These are phyloP conservation scores for Trichoderma brevicompactum DNA, from an alignment of 2,329 filamentous ascomycete genomes.

Conservation along the genomic window DNA sequence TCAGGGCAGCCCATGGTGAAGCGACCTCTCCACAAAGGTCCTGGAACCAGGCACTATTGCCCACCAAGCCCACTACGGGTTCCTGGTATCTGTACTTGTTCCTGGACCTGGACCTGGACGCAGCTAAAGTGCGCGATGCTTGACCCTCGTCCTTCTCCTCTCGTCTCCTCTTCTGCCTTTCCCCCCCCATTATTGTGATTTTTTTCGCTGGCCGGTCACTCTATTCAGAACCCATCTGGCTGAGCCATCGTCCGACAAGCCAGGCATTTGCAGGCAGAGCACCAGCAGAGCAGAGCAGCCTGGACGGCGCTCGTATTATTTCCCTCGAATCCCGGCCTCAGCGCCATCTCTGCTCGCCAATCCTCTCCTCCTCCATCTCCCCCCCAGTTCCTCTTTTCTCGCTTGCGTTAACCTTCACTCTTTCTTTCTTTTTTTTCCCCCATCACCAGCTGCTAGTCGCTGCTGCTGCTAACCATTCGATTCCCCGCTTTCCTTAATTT, in stretches of 20 bases:
- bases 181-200: slow-evolving; percentile 2
- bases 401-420: slow-evolving; percentile 26
- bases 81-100: background rate
- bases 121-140: background rate
- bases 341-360: slow-evolving; percentile 10
- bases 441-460: slow-evolving; percentile 21
- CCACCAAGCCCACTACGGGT: background rate
- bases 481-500: slow-evolving; percentile 25
- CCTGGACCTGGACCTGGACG: background rate
- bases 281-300: background rate
- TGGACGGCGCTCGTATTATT: background rate
- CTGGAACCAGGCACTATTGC: background rate
- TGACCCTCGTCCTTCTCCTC: slow-evolving; percentile 16
- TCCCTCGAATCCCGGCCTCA: background rate
- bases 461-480: slow-evolving; percentile 12
- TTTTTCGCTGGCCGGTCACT: slow-evolving; percentile 15
- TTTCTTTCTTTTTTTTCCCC: slow-evolving; percentile 1
- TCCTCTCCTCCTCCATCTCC: slow-evolving; percentile 1
- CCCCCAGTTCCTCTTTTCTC: slow-evolving; percentile 22
- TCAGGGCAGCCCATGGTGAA: slow-evolving; percentile 10
- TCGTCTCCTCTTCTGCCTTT: slow-evolving; percentile 13
- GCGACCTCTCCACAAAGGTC: slow-evolving; percentile 8
- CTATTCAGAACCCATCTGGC: slow-evolving; percentile 17
- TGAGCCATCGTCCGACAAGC: slow-evolving; percentile 19
- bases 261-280: background rate